A percentile compares a stretch with the other conserved stretches of the same genome.
These are phyloP conservation scores for Linum lewisii DNA, from an alignment of 345 rosid species.

Conservation along the genomic window DNA sequence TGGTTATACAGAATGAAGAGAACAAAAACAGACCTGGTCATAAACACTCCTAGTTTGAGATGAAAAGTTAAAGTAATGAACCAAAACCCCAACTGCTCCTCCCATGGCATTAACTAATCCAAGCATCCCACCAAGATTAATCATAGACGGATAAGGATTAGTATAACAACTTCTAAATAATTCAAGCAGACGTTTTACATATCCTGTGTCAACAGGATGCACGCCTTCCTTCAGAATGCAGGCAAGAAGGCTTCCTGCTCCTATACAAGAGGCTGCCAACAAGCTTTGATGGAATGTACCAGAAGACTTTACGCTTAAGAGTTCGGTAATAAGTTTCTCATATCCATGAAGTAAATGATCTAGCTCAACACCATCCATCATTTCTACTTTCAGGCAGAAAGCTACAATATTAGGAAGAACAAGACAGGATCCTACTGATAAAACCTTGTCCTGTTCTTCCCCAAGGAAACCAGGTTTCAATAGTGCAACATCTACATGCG, in stretches of 20 bases:
- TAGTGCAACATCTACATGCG: slow-evolving; percentile 33
- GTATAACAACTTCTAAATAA: slow-evolving; percentile 69
- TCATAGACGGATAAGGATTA: slow-evolving; percentile 35
- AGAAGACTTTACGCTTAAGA: slow-evolving; percentile 46
- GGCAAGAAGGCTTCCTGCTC: slow-evolving; percentile 73
- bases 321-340: slow-evolving; percentile 54
- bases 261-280: slow-evolving; percentile 70
- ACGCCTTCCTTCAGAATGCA: slow-evolving; percentile 61
- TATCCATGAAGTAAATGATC: slow-evolving; percentile 44
- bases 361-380: slow-evolving; percentile 51
- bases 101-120: slow-evolving; percentile 80
- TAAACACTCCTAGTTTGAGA: slow-evolving; percentile 22
- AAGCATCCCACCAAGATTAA: slow-evolving; percentile 87
- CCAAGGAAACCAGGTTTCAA: slow-evolving; percentile 24
- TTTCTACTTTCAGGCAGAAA: slow-evolving; percentile 74
- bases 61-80: slow-evolving; percentile 32
- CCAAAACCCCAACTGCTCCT: slow-evolving; percentile 69
- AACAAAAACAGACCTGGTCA: too few species aligned
- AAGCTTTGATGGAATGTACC: slow-evolving; percentile 56
- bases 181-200: slow-evolving; percentile 44
- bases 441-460: slow-evolving; percentile 34
- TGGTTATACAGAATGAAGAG: too few species aligned
- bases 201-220: slow-evolving; percentile 47
- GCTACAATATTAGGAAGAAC: slow-evolving; percentile 64
- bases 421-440: slow-evolving; percentile 76